phyloP scores from a whole-genome alignment of 2,329 filamentous ascomycete genomes.

The Rachicladosporium sp. region DNA sequence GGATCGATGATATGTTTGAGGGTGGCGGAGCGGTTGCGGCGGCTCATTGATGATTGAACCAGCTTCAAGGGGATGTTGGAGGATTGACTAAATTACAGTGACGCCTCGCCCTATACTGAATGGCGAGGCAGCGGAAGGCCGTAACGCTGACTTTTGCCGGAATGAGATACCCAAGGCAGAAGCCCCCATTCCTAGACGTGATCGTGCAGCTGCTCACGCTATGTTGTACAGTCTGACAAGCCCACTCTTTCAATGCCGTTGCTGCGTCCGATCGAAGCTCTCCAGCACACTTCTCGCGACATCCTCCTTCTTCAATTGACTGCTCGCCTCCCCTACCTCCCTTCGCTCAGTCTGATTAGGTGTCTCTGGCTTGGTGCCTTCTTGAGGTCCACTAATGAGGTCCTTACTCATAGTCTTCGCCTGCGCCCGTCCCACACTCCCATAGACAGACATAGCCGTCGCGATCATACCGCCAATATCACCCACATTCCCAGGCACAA shows the following conservation, averaged over 20 bases:
- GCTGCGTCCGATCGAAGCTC: conserved; percentile 26
- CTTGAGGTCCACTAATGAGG: conserved; percentile 3
- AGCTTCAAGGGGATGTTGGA: too few species aligned
- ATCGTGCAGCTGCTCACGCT: too few species aligned
- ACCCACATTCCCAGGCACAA: conserved; percentile 92
- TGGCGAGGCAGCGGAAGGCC: too few species aligned
- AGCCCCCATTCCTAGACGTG: too few species aligned
- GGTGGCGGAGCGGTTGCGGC: conserved; percentile 5
- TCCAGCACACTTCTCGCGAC: conserved; percentile 28
- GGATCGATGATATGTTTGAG: conserved; percentile 35
- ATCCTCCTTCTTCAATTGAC: conserved; percentile 14
- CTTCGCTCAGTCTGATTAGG: conserved; percentile 1
- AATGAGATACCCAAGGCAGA: too few species aligned
- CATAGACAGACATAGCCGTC: conserved; percentile 87
- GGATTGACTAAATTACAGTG: too few species aligned
- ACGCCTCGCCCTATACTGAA: too few species aligned
- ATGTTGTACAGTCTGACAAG: too few species aligned
- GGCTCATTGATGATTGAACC: too few species aligned
- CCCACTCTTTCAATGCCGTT: conserved; percentile 18
- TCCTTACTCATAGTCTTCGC: conserved; percentile 52
- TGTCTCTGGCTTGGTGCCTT: background rate
- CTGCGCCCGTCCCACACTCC: conserved; percentile 78
- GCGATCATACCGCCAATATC: conserved; percentile 97
- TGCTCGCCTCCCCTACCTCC: conserved; percentile 5
- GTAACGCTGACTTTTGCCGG: too few species aligned